Evolutionary conservation across 345 rosid genomes (phyloP).

Genomic region (Syzygium aqueum): DNA sequence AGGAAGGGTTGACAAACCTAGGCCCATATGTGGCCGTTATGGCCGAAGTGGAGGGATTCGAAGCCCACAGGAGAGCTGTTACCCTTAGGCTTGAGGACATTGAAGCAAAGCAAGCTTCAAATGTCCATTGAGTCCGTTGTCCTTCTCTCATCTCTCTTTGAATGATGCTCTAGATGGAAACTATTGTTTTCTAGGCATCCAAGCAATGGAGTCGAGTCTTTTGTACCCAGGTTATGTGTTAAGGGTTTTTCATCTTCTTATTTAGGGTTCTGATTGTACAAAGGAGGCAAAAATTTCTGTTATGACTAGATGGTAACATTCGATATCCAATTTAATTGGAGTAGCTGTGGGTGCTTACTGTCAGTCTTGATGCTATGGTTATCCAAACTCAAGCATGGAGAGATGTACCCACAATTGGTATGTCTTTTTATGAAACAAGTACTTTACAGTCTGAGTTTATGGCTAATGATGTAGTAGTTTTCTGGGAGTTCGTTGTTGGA

Average conservation of each 20-base stretch:
- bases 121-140: constrained; percentile 8
- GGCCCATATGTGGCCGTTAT: constrained; percentile 80
- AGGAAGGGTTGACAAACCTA: constrained; percentile 71
- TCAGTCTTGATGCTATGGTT: neutral
- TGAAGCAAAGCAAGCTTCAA: constrained; percentile 24
- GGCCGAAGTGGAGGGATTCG: constrained; percentile 87
- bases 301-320: neutral
- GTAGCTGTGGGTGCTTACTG: neutral
- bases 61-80: too few relatives aligned
- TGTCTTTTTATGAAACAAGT: neutral
- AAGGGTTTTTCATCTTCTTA: neutral
- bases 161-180: neutral
- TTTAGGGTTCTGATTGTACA: neutral
- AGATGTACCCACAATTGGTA: neutral
- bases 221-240: too few relatives aligned
- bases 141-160: neutral
- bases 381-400: neutral
- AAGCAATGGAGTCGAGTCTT: neutral
- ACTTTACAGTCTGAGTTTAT: neutral
- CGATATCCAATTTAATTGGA: too few relatives aligned
- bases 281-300: neutral
- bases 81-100: too few relatives aligned
- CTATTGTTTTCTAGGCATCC: neutral
- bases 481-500: neutral
- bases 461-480: neutral